Evolutionary conservation across 345 rosid genomes (phyloP).

Genomic region (Cardiospermum halicacabum): DNA sequence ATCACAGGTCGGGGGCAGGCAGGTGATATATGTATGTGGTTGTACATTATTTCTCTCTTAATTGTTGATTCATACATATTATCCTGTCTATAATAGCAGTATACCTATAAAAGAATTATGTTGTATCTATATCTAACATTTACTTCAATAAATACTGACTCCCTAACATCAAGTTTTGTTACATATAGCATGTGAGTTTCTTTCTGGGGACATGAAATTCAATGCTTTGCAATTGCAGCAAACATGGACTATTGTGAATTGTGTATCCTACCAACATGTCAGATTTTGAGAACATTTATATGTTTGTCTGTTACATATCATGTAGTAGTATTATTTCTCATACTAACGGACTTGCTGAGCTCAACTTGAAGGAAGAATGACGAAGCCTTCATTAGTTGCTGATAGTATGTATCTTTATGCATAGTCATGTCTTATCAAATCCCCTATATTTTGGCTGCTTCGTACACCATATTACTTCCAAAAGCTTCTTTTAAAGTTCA

Average conservation of each 20-base stretch:
- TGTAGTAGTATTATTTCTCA: background rate
- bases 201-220: background rate
- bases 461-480: background rate
- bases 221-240: background rate
- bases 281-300: no score
- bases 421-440: background rate
- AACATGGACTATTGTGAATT: background rate
- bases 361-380: background rate
- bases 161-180: background rate
- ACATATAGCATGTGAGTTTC: background rate
- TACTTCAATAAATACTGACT: background rate
- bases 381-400: no score
- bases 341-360: background rate
- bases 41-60: background rate
- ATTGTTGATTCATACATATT: background rate
- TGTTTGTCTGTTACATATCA: no score
- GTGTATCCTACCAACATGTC: background rate
- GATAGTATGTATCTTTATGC: background rate
- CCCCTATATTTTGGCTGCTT: background rate
- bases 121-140: background rate
- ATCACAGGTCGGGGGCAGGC: background rate
- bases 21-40: background rate
- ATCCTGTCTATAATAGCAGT: background rate
- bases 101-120: constrained; percentile 3
- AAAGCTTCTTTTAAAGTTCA: background rate